These are phyloP conservation scores for Endogone sp. DNA, from an alignment of 192 early-diverging fungal species.

Conservation along the genomic window DNA sequence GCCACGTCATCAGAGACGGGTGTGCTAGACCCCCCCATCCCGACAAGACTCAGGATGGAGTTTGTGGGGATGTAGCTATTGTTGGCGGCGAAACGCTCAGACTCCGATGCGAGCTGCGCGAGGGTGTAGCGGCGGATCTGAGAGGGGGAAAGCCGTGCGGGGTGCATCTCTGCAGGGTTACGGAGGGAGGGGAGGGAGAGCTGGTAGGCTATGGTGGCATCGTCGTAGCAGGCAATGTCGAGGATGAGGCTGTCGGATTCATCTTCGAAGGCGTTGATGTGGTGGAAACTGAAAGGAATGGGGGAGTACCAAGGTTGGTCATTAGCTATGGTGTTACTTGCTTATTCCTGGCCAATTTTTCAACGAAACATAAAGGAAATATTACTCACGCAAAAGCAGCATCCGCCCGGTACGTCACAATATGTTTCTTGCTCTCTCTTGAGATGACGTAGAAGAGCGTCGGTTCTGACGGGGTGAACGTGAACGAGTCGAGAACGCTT, in stretches of 20 bases:
- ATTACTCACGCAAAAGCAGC: slow-evolving; percentile 59
- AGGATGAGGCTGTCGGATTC: slow-evolving; percentile 55
- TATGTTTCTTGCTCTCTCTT: slow-evolving; percentile 57
- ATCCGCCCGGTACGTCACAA: slow-evolving; percentile 64
- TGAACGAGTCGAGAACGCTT: slow-evolving; percentile 66
- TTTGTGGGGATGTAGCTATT: slow-evolving; percentile 17
- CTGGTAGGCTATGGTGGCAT: slow-evolving; percentile 57
- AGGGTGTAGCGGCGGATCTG: slow-evolving; percentile 63
- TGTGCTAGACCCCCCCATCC: not conserved
- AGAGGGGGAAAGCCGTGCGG: slow-evolving; percentile 39
- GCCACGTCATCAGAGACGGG: no score
- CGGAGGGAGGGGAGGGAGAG: slow-evolving; percentile 53
- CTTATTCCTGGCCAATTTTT: not conserved
- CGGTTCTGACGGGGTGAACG: slow-evolving; percentile 53
- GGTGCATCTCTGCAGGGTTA: slow-evolving; percentile 28
- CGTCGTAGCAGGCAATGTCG: slow-evolving; percentile 60
- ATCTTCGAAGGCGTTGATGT: slow-evolving; percentile 71
- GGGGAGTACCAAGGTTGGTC: not conserved
- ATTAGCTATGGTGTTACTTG: not conserved
- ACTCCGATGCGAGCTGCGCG: slow-evolving; percentile 46
- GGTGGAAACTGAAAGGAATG: slow-evolving; percentile 56
- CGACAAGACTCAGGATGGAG: slow-evolving; percentile 9
- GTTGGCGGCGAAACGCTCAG: slow-evolving; percentile 43
- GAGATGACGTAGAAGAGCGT: slow-evolving; percentile 73
- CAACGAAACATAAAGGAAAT: slow-evolving; percentile 6